These are phyloP conservation scores for Candida pseudoglaebosa DNA, from an alignment of 805 yeast genomes.

Conservation along the genomic window DNA sequence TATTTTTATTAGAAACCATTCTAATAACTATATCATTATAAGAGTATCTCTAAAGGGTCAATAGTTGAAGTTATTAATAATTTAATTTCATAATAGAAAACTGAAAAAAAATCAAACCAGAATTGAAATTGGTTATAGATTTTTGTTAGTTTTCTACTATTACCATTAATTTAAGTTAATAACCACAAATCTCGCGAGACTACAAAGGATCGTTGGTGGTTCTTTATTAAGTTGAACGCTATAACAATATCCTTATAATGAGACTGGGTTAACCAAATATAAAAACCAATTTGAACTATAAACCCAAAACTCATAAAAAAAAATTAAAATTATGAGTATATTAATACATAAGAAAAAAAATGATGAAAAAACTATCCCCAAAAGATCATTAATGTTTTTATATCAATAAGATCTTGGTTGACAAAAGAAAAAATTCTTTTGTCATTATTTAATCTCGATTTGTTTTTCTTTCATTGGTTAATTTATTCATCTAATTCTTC, in stretches of 20 bases:
- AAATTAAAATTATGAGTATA: constrained; percentile 20
- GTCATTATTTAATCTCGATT: constrained; percentile 1
- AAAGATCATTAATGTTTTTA: too few relatives aligned
- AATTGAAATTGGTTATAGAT: too few relatives aligned
- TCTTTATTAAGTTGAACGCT: constrained; percentile 40
- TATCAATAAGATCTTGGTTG: too few relatives aligned
- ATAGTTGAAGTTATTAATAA: constrained; percentile 2
- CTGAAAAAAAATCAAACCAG: too few relatives aligned
- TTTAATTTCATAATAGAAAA: too few relatives aligned
- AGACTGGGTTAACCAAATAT: constrained; percentile 16
- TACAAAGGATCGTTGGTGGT: constrained; percentile 42
- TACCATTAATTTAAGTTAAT: constrained; percentile 1
- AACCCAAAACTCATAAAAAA: constrained; percentile 18
- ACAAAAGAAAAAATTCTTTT: constrained; percentile 9
- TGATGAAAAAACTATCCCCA: too few relatives aligned
- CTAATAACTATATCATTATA: constrained; percentile 3
- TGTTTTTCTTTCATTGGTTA: constrained; percentile 3
- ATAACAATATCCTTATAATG: constrained; percentile 30
- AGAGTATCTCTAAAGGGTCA: constrained; percentile 2
- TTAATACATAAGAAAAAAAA: constrained; percentile 16
- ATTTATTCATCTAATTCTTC: constrained; percentile 45
- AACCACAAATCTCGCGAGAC: constrained; percentile 6
- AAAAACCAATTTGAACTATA: constrained; percentile 27
- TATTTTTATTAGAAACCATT: constrained; percentile 4
- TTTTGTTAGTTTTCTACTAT: too few relatives aligned